Conservation (phyloP, 2,329 filamentous ascomycete species). For the Fusarium sp. region DNA sequence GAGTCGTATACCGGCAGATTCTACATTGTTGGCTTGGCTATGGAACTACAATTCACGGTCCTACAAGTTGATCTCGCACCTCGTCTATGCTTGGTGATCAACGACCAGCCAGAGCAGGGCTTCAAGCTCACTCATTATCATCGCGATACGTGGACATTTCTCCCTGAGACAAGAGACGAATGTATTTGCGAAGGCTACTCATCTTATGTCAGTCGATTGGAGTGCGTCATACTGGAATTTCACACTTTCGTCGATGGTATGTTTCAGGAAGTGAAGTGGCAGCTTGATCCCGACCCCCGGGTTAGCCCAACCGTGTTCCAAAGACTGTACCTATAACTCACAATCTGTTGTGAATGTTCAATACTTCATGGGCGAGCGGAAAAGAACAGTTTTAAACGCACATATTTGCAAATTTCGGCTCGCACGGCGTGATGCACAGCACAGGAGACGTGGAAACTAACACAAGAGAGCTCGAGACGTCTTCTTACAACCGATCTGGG, state of each 20-base stretch:
- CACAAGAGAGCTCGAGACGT: no score
- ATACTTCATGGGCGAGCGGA: no score
- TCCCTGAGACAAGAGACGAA: neutral
- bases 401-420: no score
- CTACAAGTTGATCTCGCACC: neutral
- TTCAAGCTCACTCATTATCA: conserved; percentile 14
- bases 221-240: conserved; percentile 13
- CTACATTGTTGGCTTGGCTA: neutral
- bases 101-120: neutral
- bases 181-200: conserved; percentile 8
- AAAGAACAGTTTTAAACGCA: no score
- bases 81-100: conserved; percentile 1
- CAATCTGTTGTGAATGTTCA: no score
- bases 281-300: neutral
- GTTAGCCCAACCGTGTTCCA: no score
- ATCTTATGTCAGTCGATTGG: conserved; percentile 1
- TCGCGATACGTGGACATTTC: neutral
- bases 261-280: neutral
- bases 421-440: no score
- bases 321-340: no score
- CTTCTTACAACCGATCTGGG: no score
- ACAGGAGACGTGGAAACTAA: no score
- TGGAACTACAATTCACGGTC: neutral
- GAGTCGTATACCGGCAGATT: neutral
- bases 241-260: neutral